Evolutionary conservation across 257 asterid species (phyloP).

Genomic region (Scutellaria minor): DNA sequence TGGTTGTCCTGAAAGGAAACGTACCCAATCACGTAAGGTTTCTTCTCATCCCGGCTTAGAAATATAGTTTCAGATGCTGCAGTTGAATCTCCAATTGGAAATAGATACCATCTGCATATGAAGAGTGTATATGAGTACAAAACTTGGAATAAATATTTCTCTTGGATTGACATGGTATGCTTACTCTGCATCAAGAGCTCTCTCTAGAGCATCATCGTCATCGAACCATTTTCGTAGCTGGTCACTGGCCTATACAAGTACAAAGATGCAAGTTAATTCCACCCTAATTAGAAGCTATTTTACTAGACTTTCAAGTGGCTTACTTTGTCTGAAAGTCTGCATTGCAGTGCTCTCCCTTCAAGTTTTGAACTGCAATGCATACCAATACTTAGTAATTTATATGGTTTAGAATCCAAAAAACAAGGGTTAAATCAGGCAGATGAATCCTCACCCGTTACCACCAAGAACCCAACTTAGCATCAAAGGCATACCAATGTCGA

Average conservation of each 20-base stretch:
- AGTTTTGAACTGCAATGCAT: constrained; percentile 68
- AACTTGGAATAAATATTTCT: background rate
- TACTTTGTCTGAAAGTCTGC: constrained; percentile 94
- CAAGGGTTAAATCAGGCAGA: background rate
- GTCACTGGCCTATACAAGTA: constrained; percentile 66
- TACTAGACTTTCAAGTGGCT: constrained; percentile 32
- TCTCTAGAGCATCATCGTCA: constrained; percentile 88
- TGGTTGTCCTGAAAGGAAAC: constrained; percentile 2
- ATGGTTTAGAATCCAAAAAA: background rate
- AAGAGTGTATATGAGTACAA: background rate
- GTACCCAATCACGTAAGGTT: constrained; percentile 75
- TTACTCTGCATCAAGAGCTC: constrained; percentile 89
- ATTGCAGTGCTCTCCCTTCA: constrained; percentile 81
- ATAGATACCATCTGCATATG: constrained; percentile 70
- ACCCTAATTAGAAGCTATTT: background rate
- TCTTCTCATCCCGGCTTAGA: constrained; percentile 72
- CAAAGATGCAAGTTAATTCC: constrained; percentile 32
- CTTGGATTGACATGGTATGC: constrained; percentile 27
- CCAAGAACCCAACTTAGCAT: constrained; percentile 99
- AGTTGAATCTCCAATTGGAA: constrained; percentile 59
- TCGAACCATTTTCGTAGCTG: constrained; percentile 71
- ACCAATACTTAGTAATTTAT: constrained; percentile 6
- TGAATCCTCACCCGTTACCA: constrained; percentile 78
- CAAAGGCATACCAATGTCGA: constrained; percentile 87
- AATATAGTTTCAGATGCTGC: constrained; percentile 67